A percentile compares a stretch with the other conserved stretches of the same genome.
Evolutionary conservation across 2,329 filamentous ascomycete genomes (phyloP).

Genomic region (Verticillium albo-atrum): DNA sequence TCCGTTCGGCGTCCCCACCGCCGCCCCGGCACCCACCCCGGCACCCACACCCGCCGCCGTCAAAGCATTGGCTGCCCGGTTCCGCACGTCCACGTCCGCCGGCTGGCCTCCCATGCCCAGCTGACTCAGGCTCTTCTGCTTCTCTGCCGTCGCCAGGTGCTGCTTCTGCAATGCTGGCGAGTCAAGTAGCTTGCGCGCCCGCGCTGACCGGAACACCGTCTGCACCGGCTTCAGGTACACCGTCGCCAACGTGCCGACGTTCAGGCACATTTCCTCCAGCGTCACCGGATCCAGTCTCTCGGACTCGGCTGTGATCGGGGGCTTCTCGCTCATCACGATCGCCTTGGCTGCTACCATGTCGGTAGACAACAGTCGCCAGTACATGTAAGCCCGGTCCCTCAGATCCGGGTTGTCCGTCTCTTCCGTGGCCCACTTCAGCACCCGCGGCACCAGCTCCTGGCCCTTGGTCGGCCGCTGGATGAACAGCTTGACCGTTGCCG

Average conservation of each 20-base stretch:
- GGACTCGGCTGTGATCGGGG: conserved; percentile 90
- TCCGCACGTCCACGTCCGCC: conserved; percentile 43
- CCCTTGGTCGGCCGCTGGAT: conserved; percentile 95
- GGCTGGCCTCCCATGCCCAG: conserved; percentile 51
- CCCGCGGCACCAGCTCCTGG: conserved; percentile 86
- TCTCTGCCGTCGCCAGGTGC: conserved; percentile 55
- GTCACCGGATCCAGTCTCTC: conserved; percentile 90
- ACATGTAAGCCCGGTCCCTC: conserved; percentile 96
- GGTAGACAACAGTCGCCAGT: conserved; percentile 93
- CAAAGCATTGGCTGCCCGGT: conserved; percentile 15
- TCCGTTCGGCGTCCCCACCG: conserved; percentile 13
- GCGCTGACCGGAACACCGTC: conserved; percentile 88
- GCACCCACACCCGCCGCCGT: conserved; percentile 3
- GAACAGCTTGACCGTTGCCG: conserved; percentile 95
- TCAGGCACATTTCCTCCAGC: conserved; percentile 94
- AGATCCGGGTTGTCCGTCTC: conserved; percentile 99
- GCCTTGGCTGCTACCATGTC: conserved; percentile 82
- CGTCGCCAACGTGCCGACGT: conserved; percentile 91
- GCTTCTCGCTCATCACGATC: conserved; percentile 97
- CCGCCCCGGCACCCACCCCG: background rate
- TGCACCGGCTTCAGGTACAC: conserved; percentile 98
- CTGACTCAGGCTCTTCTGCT: conserved; percentile 56
- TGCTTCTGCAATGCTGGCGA: conserved; percentile 82
- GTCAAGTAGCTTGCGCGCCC: conserved; percentile 73
- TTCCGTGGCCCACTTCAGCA: conserved; percentile 97